Evolutionary conservation across 2,329 filamentous ascomycete genomes (phyloP).

Genomic region (Blastomyces parvus): DNA sequence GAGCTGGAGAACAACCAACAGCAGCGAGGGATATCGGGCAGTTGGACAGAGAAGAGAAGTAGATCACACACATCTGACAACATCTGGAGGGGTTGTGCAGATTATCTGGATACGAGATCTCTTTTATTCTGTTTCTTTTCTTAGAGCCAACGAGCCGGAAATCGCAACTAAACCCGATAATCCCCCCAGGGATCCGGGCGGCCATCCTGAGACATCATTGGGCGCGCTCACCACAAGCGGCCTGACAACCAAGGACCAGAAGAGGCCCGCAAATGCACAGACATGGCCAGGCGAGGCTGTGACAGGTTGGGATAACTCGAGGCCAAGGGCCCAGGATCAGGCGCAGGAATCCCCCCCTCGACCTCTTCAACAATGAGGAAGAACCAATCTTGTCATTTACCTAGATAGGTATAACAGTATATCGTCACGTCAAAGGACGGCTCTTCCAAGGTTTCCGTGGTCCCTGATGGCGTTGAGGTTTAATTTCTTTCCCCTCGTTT

Average conservation of each 20-base stretch:
- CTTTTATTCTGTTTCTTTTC: slow-evolving; percentile 4
- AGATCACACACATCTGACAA: not conserved
- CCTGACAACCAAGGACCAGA: not conserved
- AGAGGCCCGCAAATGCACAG: not conserved
- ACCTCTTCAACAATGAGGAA: no score
- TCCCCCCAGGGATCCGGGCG: not conserved
- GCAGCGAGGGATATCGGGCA: not conserved
- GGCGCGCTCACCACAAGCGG: not conserved
- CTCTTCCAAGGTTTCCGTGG: no score
- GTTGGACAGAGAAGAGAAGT: not conserved
- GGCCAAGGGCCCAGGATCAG: no score
- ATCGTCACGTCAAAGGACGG: no score
- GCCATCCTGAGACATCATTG: not conserved
- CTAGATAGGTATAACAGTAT: no score
- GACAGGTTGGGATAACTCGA: not conserved
- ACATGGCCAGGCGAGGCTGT: not conserved
- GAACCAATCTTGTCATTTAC: no score
- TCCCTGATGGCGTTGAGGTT: not conserved
- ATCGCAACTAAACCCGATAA: not conserved
- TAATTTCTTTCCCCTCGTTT: not conserved
- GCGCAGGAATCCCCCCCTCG: no score
- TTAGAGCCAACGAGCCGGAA: not conserved
- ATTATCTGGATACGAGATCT: not conserved
- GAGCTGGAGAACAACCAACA: slow-evolving; percentile 1
- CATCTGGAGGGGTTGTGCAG: not conserved